A percentile compares a stretch with the other conserved stretches of the same genome.
Evolutionary conservation across 805 yeast species (phyloP).

Genomic region (Candida vaughaniae): DNA sequence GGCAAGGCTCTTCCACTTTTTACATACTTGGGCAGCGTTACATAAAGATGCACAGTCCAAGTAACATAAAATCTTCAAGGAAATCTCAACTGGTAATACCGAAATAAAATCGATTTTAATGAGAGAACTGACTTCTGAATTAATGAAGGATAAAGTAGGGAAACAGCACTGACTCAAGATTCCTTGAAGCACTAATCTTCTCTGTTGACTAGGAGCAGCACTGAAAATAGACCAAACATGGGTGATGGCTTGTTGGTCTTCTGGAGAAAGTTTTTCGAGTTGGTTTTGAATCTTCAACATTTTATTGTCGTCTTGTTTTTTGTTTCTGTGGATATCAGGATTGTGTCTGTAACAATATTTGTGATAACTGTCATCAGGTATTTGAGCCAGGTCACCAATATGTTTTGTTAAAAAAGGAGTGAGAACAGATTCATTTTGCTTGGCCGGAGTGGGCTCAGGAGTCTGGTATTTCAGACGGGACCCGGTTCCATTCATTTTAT

Average conservation of each 20-base stretch:
- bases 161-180: constrained; percentile 87
- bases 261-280: constrained; percentile 58
- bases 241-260: constrained; percentile 74
- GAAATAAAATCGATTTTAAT: constrained; percentile 87
- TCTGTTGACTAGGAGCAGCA: constrained; percentile 66
- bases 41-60: constrained; percentile 92
- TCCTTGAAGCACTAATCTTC: constrained; percentile 79
- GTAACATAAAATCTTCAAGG: constrained; percentile 82
- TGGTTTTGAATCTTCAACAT: constrained; percentile 62
- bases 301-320: constrained; percentile 60
- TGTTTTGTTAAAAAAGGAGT: constrained; percentile 43
- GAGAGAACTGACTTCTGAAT: constrained; percentile 73
- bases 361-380: constrained; percentile 54
- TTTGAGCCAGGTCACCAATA: constrained; percentile 40
- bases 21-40: constrained; percentile 89
- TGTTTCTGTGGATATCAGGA: constrained; percentile 78
- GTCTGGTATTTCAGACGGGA: constrained; percentile 5
- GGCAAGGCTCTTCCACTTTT: constrained; percentile 83
- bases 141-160: constrained; percentile 86
- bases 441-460: constrained; percentile 13
- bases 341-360: constrained; percentile 90
- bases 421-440: constrained; percentile 24
- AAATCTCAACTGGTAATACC: constrained; percentile 80
- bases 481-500: no score
- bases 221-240: constrained; percentile 84